Evolutionary conservation across 2,329 filamentous ascomycete species (phyloP).

Genomic region (Fusarium redolens): DNA sequence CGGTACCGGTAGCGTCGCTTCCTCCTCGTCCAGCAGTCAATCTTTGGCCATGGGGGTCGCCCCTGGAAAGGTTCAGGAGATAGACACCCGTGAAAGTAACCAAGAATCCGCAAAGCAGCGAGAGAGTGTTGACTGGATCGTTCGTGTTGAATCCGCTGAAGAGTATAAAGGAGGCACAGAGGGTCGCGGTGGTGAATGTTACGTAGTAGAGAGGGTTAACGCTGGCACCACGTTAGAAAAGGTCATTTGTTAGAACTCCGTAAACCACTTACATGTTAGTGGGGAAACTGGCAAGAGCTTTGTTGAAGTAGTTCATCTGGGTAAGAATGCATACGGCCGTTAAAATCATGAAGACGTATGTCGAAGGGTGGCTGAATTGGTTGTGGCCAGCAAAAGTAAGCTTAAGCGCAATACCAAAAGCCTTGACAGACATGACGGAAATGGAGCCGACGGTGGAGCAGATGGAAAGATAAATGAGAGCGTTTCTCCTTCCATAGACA

Average conservation of each 20-base stretch:
- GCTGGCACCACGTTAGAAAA: conserved; percentile 57
- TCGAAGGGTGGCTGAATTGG: conserved; percentile 93
- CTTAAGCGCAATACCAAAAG: conserved; percentile 97
- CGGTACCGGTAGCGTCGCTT: conserved; percentile 86
- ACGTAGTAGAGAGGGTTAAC: conserved; percentile 98
- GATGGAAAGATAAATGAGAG: conserved; percentile 95
- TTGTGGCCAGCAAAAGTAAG: conserved; percentile 93
- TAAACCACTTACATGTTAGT: conserved; percentile 85
- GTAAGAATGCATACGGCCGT: conserved; percentile 94
- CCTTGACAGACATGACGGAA: conserved; percentile 99
- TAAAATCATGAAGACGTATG: conserved; percentile 96
- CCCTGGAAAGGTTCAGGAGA: conserved; percentile 92
- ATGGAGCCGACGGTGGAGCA: conserved; percentile 97
- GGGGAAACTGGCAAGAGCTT: conserved; percentile 94
- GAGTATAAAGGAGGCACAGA: conserved; percentile 94
- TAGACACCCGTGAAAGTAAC: conserved; percentile 97
- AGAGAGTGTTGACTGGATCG: conserved; percentile 90
- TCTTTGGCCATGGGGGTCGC: conserved; percentile 84
- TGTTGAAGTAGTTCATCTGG: conserved; percentile 99
- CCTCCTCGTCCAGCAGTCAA: conserved; percentile 70
- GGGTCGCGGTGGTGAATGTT: conserved; percentile 93
- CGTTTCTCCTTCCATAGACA: conserved; percentile 91
- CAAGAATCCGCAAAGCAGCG: conserved; percentile 90
- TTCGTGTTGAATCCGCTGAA: conserved; percentile 97
- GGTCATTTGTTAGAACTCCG: neutral